Conservation (phyloP, 2,329 filamentous ascomycete genomes). For the Neofusicoccum parvum region DNA sequence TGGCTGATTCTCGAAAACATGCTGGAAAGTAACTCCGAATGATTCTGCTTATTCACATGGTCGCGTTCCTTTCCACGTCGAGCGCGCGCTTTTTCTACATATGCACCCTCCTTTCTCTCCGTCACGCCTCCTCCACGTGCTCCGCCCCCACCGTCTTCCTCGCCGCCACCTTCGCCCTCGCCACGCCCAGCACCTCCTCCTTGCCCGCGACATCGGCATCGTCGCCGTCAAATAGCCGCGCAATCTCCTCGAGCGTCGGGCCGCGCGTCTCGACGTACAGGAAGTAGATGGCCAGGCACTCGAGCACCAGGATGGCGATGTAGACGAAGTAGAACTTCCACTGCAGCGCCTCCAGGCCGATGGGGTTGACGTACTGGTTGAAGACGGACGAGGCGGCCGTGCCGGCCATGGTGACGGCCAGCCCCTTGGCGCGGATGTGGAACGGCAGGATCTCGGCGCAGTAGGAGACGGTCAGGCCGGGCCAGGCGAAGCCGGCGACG, state of each 20-base stretch:
- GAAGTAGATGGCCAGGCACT: constrained; percentile 41
- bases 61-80: too few species aligned
- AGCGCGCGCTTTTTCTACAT: too few species aligned
- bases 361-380: constrained; percentile 49
- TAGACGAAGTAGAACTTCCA: constrained; percentile 46
- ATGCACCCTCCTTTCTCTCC: background rate
- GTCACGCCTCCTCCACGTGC: constrained; percentile 8
- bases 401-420: constrained; percentile 47
- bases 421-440: constrained; percentile 48
- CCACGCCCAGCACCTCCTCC: background rate
- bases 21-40: too few species aligned
- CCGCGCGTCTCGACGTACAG: constrained; percentile 42
- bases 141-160: constrained; percentile 29
- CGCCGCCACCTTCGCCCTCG: background rate
- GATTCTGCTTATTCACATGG: too few species aligned
- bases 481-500: constrained; percentile 37
- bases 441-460: constrained; percentile 52
- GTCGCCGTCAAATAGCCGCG: constrained; percentile 44
- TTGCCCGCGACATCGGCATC: constrained; percentile 32
- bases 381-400: constrained; percentile 49
- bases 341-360: constrained; percentile 38
- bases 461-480: constrained; percentile 51
- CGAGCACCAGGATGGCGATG: constrained; percentile 45
- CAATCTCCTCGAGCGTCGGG: constrained; percentile 49
- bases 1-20: too few species aligned